Evolutionary conservation across 2,329 filamentous ascomycete genomes (phyloP).

Genomic region (Leptographium lundbergii): DNA sequence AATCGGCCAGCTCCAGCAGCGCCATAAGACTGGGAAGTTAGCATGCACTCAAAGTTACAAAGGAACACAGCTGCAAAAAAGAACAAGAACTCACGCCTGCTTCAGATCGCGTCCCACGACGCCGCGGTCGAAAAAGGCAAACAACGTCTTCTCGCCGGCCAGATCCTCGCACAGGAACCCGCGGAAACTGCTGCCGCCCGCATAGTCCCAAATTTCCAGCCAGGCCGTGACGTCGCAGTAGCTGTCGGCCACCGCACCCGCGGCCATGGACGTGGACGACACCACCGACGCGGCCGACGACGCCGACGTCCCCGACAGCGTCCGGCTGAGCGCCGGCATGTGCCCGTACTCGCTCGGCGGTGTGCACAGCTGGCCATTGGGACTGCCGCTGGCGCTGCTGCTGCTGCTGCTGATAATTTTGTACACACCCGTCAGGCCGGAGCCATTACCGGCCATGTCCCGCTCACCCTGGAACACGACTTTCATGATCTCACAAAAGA

Average conservation of each 20-base stretch:
- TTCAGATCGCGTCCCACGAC: slow-evolving; percentile 68
- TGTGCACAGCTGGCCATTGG: slow-evolving; percentile 21
- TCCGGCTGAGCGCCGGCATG: slow-evolving; percentile 19
- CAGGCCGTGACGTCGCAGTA: slow-evolving; percentile 41
- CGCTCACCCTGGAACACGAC: slow-evolving; percentile 93
- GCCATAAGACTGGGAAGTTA: slow-evolving; percentile 59
- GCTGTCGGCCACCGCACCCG: slow-evolving; percentile 3
- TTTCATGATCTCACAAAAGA: slow-evolving; percentile 95
- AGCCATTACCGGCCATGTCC: slow-evolving; percentile 63
- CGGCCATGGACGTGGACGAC: not conserved
- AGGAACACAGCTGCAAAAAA: not conserved
- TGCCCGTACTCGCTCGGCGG: slow-evolving; percentile 34
- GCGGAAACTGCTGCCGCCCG: slow-evolving; percentile 70
- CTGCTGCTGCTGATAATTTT: slow-evolving; percentile 11
- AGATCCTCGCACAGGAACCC: slow-evolving; percentile 63
- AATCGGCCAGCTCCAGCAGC: slow-evolving; percentile 75
- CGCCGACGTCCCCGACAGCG: slow-evolving; percentile 12
- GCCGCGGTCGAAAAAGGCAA: slow-evolving; percentile 71
- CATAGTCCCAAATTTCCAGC: slow-evolving; percentile 78
- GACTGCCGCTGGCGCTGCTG: slow-evolving; percentile 9
- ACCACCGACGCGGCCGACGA: slow-evolving; percentile 10
- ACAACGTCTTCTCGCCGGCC: slow-evolving; percentile 53
- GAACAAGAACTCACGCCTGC: slow-evolving; percentile 55
- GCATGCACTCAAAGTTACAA: not conserved
- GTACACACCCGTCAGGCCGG: slow-evolving; percentile 71